phyloP scores from a whole-genome alignment of 2,329 filamentous ascomycete genomes.

The Fusarium tuaranense region DNA sequence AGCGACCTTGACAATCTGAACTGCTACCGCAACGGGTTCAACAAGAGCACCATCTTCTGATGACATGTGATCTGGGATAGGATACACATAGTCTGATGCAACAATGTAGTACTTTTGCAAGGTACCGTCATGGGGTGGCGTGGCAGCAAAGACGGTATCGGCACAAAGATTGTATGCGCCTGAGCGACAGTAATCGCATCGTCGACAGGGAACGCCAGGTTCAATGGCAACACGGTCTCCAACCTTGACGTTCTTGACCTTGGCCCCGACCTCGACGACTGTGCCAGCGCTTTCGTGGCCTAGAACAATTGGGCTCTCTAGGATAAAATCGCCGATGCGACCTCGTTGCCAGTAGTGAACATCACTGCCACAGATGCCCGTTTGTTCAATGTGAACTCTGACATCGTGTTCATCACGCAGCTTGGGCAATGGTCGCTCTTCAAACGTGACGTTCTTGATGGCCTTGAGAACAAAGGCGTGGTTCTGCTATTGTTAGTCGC shows the following conservation, averaged over 20 bases:
- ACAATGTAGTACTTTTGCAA: constrained; percentile 61
- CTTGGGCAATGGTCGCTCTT: constrained; percentile 55
- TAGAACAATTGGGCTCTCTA: constrained; percentile 58
- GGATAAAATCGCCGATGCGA: constrained; percentile 58
- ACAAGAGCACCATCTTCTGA: constrained; percentile 62
- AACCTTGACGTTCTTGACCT: constrained; percentile 55
- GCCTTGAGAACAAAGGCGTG: constrained; percentile 60
- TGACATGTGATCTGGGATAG: constrained; percentile 56
- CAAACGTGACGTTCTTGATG: constrained; percentile 57
- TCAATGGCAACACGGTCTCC: constrained; percentile 62
- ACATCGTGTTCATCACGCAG: constrained; percentile 57
- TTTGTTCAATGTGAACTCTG: constrained; percentile 57
- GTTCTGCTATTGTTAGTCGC: constrained; percentile 47
- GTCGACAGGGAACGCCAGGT: constrained; percentile 58
- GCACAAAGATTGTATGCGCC: constrained; percentile 57
- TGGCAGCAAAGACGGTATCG: constrained; percentile 61
- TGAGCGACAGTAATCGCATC: constrained; percentile 56
- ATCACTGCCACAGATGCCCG: constrained; percentile 61
- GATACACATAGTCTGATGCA: constrained; percentile 60
- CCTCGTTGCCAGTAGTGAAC: constrained; percentile 61
- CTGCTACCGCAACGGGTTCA: constrained; percentile 62
- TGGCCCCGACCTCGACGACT: constrained; percentile 54
- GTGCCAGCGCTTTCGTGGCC: constrained; percentile 60
- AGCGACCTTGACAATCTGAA: constrained; percentile 57
- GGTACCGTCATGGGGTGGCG: constrained; percentile 62